Evolutionary conservation across 2,329 filamentous ascomycete species (phyloP), one percentile per base, ranked within the genome.

Genomic region (Tolypocladium capitatum): DNA sequence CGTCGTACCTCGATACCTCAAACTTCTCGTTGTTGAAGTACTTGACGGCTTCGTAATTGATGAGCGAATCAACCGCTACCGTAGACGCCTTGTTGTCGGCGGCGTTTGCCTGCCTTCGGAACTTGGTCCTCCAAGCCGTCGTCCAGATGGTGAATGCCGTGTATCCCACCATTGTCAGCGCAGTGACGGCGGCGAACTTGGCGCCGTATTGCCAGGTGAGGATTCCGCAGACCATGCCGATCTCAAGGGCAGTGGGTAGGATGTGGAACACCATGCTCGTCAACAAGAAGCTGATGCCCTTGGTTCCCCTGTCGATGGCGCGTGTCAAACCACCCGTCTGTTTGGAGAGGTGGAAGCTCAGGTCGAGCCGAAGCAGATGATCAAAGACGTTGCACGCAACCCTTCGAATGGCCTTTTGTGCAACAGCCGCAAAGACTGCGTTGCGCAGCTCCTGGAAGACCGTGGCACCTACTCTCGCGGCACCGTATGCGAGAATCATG

Each of bases 1-100:
- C 80, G 65, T 97, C 90, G 63, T 98, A 98, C 38, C 92, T 80
- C 31, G 78, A 76, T 40, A 95, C 87, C 68, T 98, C 92, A 55
- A 89, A 97, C 55, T 85, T 87, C 62, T 98, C 94, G 60, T 98
- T 98, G 71, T 98, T 98, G 71, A 97, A 98, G 70, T 97, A 95
- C 68, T 98, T 98, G 61, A 98, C 92, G 14, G 94, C 91, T 67
- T 98, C 92, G 60, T 96, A 98, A 69, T 98, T 98, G 72, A 98
- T 95, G 45, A 98, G 71, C 1, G 90, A 95, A 68, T 98, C 92
- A 1, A 97, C 90, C 0, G 91, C 91, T 8, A 97, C 88, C 0
- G 91, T 97, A 1, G 91, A 94, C 0, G 88, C 92, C 62, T 83
- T 87, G 67, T 97, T 98, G 58, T 98, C 94, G 0, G 92, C 94